Conservation (phyloP, 2,329 filamentous ascomycete species). For the Ascochyta lentis region DNA sequence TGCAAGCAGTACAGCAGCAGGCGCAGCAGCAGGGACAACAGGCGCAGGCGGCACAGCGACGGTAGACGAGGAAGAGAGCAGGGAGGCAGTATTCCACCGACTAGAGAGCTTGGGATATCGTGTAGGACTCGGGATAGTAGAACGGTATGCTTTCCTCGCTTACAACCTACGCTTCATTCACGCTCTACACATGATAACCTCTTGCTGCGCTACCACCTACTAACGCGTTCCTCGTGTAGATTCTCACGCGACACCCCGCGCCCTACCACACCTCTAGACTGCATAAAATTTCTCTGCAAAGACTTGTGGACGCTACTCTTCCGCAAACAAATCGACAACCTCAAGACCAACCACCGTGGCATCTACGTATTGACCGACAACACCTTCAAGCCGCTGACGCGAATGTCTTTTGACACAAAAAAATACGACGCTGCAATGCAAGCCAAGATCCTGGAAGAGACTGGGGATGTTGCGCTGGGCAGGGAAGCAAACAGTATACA, state of each 20-base stretch:
- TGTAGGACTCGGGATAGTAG: slow-evolving; percentile 89
- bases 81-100: slow-evolving; percentile 84
- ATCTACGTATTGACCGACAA: slow-evolving; percentile 97
- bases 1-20: slow-evolving; percentile 35
- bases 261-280: slow-evolving; percentile 89
- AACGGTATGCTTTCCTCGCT: slow-evolving; percentile 66
- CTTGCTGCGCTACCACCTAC: not conserved
- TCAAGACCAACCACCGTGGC: slow-evolving; percentile 96
- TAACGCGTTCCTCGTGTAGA: slow-evolving; percentile 50
- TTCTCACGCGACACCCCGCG: slow-evolving; percentile 85
- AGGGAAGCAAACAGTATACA: slow-evolving; percentile 60
- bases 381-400: slow-evolving; percentile 82
- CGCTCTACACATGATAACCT: not conserved
- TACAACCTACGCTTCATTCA: not conserved
- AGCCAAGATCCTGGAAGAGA: slow-evolving; percentile 40
- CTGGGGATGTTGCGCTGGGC: slow-evolving; percentile 37
- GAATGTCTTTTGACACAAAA: slow-evolving; percentile 79
- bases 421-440: slow-evolving; percentile 39
- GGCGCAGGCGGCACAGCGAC: slow-evolving; percentile 31
- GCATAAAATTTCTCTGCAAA: slow-evolving; percentile 99
- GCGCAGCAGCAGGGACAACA: slow-evolving; percentile 23
- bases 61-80: slow-evolving; percentile 78
- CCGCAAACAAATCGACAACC: slow-evolving; percentile 95
- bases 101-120: slow-evolving; percentile 87
- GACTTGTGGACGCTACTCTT: slow-evolving; percentile 96